Evolutionary conservation across 2,329 filamentous ascomycete species (phyloP).

Genomic region (Conoideocrella luteorostrata): DNA sequence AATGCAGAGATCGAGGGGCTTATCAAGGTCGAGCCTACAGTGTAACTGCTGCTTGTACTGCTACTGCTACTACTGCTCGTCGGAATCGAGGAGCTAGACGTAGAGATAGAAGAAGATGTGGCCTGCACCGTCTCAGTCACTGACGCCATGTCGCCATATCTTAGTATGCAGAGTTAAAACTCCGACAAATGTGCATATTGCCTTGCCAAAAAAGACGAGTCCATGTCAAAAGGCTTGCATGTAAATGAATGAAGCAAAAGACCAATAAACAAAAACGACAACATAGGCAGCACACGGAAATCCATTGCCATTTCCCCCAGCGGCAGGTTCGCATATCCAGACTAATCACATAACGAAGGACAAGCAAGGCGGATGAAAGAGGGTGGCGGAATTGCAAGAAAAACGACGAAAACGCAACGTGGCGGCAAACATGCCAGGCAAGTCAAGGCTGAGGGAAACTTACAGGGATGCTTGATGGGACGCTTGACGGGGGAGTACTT

Average conservation of each 20-base stretch:
- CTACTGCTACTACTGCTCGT: slow-evolving; percentile 11
- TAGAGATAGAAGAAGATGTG: slow-evolving; percentile 18
- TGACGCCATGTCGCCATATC: slow-evolving; percentile 22
- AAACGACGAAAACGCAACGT: slow-evolving; percentile 1
- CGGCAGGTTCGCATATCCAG: too few species aligned
- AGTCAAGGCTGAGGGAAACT: slow-evolving; percentile 15
- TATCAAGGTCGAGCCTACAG: slow-evolving; percentile 29
- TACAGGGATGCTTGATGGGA: slow-evolving; percentile 20
- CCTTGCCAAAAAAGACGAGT: slow-evolving; percentile 12
- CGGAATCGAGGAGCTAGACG: slow-evolving; percentile 18
- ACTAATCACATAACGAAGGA: too few species aligned
- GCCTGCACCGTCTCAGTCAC: slow-evolving; percentile 31
- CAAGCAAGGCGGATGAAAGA: not conserved
- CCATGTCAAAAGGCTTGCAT: slow-evolving; percentile 1
- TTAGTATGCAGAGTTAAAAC: slow-evolving; percentile 16
- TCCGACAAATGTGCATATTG: slow-evolving; percentile 11
- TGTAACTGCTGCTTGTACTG: slow-evolving; percentile 22
- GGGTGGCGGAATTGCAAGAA: not conserved
- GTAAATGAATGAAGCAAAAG: slow-evolving; percentile 6
- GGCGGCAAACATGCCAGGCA: not conserved
- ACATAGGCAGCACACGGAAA: not conserved
- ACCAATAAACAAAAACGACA: not conserved
- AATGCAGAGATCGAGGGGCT: not conserved
- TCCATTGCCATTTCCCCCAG: not conserved
- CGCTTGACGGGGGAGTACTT: too few species aligned